Evolutionary conservation across 495 filamentous ascomycete species (phyloP).

Genomic region (Beverwykella pulmonaria): DNA sequence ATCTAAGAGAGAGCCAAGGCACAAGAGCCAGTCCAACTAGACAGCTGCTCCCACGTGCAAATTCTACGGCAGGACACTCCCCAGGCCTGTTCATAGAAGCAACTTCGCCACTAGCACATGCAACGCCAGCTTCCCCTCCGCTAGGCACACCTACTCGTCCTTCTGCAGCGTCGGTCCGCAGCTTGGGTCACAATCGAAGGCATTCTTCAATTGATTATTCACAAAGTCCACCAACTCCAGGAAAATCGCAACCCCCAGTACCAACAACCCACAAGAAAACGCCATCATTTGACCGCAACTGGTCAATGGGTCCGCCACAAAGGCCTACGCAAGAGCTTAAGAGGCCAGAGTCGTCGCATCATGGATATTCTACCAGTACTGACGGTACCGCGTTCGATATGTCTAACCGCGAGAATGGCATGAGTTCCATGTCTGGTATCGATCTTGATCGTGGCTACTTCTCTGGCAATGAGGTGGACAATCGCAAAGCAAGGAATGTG

Average conservation of each 20-base stretch:
- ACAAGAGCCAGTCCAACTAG: slow-evolving; percentile 13
- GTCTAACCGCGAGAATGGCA: slow-evolving; percentile 9
- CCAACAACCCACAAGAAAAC: slow-evolving; percentile 69
- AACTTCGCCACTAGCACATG: slow-evolving; percentile 53
- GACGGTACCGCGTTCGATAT: slow-evolving; percentile 33
- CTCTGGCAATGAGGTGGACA: slow-evolving; percentile 82
- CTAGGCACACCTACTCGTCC: slow-evolving; percentile 45
- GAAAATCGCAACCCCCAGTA: slow-evolving; percentile 26
- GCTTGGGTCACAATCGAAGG: slow-evolving; percentile 80
- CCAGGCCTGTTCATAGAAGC: slow-evolving; percentile 42
- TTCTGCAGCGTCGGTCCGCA: slow-evolving; percentile 83
- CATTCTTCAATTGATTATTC: slow-evolving; percentile 82
- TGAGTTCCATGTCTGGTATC: slow-evolving; percentile 36
- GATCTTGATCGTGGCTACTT: slow-evolving; percentile 93
- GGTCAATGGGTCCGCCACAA: slow-evolving; percentile 69
- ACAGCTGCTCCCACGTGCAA: slow-evolving; percentile 29
- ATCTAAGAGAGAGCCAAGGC: slow-evolving; percentile 53
- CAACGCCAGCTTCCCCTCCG: slow-evolving; percentile 43
- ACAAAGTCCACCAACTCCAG: slow-evolving; percentile 29
- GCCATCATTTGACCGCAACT: slow-evolving; percentile 85
- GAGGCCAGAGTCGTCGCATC: slow-evolving; percentile 36
- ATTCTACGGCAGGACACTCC: slow-evolving; percentile 30
- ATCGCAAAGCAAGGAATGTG: slow-evolving; percentile 69
- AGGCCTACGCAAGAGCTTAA: slow-evolving; percentile 33
- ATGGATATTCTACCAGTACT: slow-evolving; percentile 43